Base-by-base conservation (phyloP, 2,329 filamentous ascomycete species). In the Fusarium incarnatum region DNA sequence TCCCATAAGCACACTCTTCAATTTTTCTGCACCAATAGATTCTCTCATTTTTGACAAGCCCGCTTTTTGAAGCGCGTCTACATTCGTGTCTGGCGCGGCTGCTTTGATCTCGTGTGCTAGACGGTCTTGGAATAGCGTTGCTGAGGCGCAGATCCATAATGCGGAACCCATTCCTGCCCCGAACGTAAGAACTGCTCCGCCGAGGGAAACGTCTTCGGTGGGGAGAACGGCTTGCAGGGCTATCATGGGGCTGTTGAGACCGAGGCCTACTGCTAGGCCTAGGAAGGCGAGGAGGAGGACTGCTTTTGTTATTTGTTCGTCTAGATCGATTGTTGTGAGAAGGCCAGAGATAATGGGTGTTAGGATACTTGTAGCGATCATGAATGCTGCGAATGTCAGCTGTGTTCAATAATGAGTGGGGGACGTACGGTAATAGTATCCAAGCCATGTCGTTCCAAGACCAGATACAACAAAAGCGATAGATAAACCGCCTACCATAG, bases 61-160 rank as follows among this genome's bases (percentile, higher is more conserved):
- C 0, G 58, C 50, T 11, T 73, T 50, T 27, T 60, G 59, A 1
- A 75, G 30, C 0, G n/a, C 22, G 1, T 65, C 63, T 5, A 64
- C 48, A 2, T 75, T 64, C 1, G 65, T 61, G 0, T 42, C 73
- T 0, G 73, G 73, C 0, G 73, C 56, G 15, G 64, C 46, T 4
- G 47, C 15, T 13, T 71, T 60, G 1, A 75, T 67, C 27, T 75
- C 73, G 3, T 67, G 46, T 0, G 53, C 25, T 1, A 75, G 56
- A 0, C 73, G 73, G 6, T 49, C 65, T 20, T 75, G 73, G 44
- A 75, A 75, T 4, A 75, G 30, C 4, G 71, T 75, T 6, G 73
- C 73, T 3, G 73, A 73, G 3, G 73, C 73, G 15, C 73, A 75
- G 9, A 75, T 73, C 73, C 73, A 75, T 23, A 75, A 8, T 0